phyloP scores from a whole-genome alignment of 1,284 basidiomycete species.

The Leccinum pachyderme region DNA sequence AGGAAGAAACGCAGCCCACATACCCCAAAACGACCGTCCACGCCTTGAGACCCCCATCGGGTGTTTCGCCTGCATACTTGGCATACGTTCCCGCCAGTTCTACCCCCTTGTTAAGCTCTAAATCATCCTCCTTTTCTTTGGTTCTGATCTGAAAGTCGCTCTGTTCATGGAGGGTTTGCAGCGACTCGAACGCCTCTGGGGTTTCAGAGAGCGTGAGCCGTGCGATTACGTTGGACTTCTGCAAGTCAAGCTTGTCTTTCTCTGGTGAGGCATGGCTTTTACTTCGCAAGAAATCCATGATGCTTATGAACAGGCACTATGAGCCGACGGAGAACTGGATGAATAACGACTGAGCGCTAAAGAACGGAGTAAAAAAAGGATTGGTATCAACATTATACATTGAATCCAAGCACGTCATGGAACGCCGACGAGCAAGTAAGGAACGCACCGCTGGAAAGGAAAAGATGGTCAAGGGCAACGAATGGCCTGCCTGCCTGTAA shows the following conservation, averaged over 20 bases:
- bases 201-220: background rate
- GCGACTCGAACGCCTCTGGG: background rate
- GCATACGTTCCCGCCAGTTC: conserved; percentile 12
- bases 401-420: background rate
- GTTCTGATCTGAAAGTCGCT: background rate
- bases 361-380: background rate
- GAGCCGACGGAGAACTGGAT: background rate
- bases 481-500: background rate
- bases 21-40: conserved; percentile 52
- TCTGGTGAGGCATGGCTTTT: background rate
- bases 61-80: conserved; percentile 29
- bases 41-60: conserved; percentile 53
- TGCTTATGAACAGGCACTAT: background rate
- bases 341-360: background rate
- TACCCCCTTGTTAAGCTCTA: background rate
- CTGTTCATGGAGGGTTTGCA: conserved; percentile 9
- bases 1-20: conserved; percentile 15
- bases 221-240: background rate
- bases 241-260: too few species aligned
- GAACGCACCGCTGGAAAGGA: background rate
- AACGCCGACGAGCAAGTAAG: background rate
- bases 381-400: background rate
- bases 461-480: background rate
- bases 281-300: conserved; percentile 3
- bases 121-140: background rate